Evolutionary conservation across 1,139 yeast genomes (phyloP).

Genomic region (Suhomyces ambrosiae): DNA sequence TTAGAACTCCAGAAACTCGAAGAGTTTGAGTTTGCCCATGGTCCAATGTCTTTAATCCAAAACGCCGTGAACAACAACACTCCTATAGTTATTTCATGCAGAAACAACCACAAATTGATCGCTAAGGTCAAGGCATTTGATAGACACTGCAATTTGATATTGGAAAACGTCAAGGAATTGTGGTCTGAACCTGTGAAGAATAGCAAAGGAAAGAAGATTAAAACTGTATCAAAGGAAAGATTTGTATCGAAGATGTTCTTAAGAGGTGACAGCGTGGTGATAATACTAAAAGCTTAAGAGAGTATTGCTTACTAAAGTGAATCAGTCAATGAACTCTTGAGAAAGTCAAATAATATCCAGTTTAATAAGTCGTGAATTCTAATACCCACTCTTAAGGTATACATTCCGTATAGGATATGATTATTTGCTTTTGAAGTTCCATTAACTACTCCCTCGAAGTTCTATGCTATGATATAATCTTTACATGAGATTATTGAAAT

Average conservation of each 20-base stretch:
- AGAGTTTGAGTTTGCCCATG: slow-evolving; percentile 87
- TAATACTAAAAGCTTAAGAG: slow-evolving; percentile 68
- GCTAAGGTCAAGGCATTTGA: slow-evolving; percentile 94
- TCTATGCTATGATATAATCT: no score
- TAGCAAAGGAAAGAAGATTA: slow-evolving; percentile 70
- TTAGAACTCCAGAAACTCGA: slow-evolving; percentile 79
- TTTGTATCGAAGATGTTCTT: slow-evolving; percentile 87
- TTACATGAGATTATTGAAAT: no score
- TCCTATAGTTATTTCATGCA: slow-evolving; percentile 83
- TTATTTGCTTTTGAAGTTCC: no score
- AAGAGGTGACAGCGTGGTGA: slow-evolving; percentile 93
- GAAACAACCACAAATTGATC: slow-evolving; percentile 89
- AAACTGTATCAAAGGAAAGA: slow-evolving; percentile 74
- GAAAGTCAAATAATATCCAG: background rate
- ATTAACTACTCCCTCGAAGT: no score
- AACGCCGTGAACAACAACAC: slow-evolving; percentile 73
- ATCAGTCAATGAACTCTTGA: background rate
- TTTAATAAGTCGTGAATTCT: no score
- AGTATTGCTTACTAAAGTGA: no score
- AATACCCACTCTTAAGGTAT: no score
- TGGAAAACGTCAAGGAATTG: slow-evolving; percentile 89
- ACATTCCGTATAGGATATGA: no score
- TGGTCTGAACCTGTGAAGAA: slow-evolving; percentile 77
- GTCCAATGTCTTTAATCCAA: slow-evolving; percentile 86
- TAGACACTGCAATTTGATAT: slow-evolving; percentile 89